Base-by-base conservation (phyloP, 2,329 filamentous ascomycete species). In the Aureobasidium sp. region DNA sequence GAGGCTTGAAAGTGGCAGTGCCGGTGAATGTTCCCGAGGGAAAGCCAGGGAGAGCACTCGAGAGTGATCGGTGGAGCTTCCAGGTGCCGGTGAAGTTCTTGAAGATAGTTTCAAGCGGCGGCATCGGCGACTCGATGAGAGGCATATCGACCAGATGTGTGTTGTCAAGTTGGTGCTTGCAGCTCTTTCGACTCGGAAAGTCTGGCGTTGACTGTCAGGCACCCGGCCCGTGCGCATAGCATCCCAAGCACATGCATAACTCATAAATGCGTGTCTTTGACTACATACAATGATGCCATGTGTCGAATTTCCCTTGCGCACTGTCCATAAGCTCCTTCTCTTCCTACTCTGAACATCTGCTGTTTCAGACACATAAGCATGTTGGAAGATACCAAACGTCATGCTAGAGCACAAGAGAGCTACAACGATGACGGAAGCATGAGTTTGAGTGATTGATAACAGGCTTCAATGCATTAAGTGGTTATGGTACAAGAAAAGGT, bases 11-110 rank as follows among this genome's bases (percentile, higher is more conserved):
- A 5, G 66, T 73, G 12, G 73, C 72, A 10, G 68, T 69, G 9
- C 73, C 73, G 48, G 72, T 69, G 55, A 75, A 74, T 3, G 66
- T 70, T 29, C 73, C 73, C 13, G 70, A 72, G 9, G 71, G 72
- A 50, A 72, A 74, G 39, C 69, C 71, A 9, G 72, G 67, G 2
- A 73, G 63, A 9, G 62, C 65, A 61, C 71, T 73, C 46, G 69
- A 69, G 20, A 75, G 65, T 2, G 68, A 67, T 52, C 73, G 66
- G 43, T 66, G 65, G 7, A 75, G 69, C 39, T 67, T 67, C 73
- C 73, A 75, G 5, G 69, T 69, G 53, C 73, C 73, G 64, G 65
- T 59, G 6, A 75, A 67, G 53, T 65, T 70, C 2, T 69, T 67
- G 64, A 73, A 75, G 20, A 74, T 72, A 55, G 64, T 63, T n/a